Conservation (phyloP, 2,329 filamentous ascomycete genomes). For the Penicillium brevicompactum region DNA sequence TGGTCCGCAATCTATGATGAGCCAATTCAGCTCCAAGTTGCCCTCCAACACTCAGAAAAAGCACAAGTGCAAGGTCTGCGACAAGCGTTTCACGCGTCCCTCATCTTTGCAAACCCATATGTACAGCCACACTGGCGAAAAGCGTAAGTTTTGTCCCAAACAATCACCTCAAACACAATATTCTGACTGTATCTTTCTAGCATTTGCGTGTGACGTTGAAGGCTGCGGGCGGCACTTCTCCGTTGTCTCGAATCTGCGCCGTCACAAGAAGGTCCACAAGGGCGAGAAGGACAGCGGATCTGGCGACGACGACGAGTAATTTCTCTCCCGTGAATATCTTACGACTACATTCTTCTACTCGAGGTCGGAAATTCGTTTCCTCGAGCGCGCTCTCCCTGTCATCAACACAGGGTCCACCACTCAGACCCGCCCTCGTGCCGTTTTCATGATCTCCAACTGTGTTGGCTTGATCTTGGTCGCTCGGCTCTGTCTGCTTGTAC, state of each 20-base stretch:
- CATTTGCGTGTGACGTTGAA: slow-evolving; percentile 91
- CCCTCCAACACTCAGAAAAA: slow-evolving; percentile 97
- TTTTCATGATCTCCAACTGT: slow-evolving; percentile 19
- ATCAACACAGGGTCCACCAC: slow-evolving; percentile 2
- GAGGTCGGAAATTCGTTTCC: slow-evolving; percentile 2
- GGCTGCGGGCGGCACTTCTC: slow-evolving; percentile 96
- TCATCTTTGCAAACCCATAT: slow-evolving; percentile 96
- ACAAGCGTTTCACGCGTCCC: slow-evolving; percentile 93
- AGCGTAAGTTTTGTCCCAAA: slow-evolving; percentile 69
- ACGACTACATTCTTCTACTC: slow-evolving; percentile 16
- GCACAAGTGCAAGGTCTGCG: slow-evolving; percentile 98
- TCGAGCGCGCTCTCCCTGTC: slow-evolving; percentile 13
- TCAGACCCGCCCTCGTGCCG: slow-evolving; percentile 2
- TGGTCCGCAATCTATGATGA: slow-evolving; percentile 96
- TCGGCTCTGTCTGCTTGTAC: slow-evolving; percentile 31
- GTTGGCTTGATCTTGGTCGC: slow-evolving; percentile 11
- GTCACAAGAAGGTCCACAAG: slow-evolving; percentile 96
- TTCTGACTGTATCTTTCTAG: slow-evolving; percentile 54
- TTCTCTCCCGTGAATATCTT: not conserved
- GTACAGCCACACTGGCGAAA: slow-evolving; percentile 98
- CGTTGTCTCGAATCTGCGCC: slow-evolving; percentile 90
- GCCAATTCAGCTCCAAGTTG: slow-evolving; percentile 95
- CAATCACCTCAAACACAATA: not conserved
- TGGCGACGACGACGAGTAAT: slow-evolving; percentile 45
- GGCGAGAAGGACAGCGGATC: slow-evolving; percentile 51